Conservation (phyloP, 2,329 filamentous ascomycete species). For the Sporothrix mexicana region DNA sequence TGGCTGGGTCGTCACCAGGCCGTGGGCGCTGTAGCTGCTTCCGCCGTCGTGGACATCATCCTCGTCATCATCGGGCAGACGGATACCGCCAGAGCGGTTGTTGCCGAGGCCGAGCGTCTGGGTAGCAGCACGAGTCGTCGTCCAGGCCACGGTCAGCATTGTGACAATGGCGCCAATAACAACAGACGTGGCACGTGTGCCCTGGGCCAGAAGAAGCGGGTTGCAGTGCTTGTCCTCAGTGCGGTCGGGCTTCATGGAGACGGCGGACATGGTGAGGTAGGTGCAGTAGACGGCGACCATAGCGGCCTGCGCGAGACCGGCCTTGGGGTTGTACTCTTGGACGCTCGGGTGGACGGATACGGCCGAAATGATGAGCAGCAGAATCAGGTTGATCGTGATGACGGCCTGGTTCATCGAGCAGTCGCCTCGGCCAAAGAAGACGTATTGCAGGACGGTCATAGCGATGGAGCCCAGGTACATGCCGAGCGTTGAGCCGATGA, state of each 20-base stretch:
- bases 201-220: slow-evolving; percentile 82
- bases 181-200: slow-evolving; percentile 86
- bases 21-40: slow-evolving; percentile 57
- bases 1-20: slow-evolving; percentile 85
- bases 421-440: slow-evolving; percentile 83
- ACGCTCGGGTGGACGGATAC: slow-evolving; percentile 89
- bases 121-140: slow-evolving; percentile 93
- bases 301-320: slow-evolving; percentile 93
- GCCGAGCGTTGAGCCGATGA: slow-evolving; percentile 88
- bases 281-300: slow-evolving; percentile 99
- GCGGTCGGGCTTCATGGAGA: slow-evolving; percentile 97
- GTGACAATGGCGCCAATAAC: slow-evolving; percentile 94
- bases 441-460: slow-evolving; percentile 96
- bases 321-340: slow-evolving; percentile 90
- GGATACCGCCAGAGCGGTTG: slow-evolving; percentile 63
- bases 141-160: slow-evolving; percentile 96
- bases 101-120: slow-evolving; percentile 79
- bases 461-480: slow-evolving; percentile 92
- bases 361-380: slow-evolving; percentile 79
- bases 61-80: slow-evolving; percentile 68
- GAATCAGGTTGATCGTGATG: slow-evolving; percentile 89
- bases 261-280: slow-evolving; percentile 96
- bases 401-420: slow-evolving; percentile 97
- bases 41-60: slow-evolving; percentile 30
- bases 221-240: slow-evolving; percentile 93